These are phyloP conservation scores for Fusarium nurragi DNA, from an alignment of 2,329 filamentous ascomycete species.

Conservation along the genomic window DNA sequence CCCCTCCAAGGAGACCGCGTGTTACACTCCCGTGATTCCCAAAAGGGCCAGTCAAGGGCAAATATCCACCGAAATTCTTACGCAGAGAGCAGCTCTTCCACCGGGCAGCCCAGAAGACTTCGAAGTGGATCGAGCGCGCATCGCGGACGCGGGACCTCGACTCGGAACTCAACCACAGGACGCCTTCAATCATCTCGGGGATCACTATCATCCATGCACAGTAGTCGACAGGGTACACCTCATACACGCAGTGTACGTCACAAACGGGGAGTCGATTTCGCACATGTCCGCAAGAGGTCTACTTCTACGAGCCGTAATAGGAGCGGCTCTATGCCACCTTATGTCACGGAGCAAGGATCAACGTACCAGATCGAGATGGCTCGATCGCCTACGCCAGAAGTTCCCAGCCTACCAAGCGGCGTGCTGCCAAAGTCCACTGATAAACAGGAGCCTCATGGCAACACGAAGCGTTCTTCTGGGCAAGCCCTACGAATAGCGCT, in stretches of 20 bases:
- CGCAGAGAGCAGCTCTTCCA: conserved; percentile 37
- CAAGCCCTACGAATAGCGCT: conserved; percentile 12
- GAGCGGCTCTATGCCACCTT: conserved; percentile 29
- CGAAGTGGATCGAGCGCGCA: conserved; percentile 50
- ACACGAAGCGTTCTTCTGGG: conserved; percentile 20
- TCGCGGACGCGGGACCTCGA: conserved; percentile 45
- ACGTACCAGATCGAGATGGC: conserved; percentile 35
- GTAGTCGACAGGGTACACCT: conserved; percentile 55
- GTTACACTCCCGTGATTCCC: conserved; percentile 52
- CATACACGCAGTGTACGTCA: conserved; percentile 56
- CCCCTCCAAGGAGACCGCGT: conserved; percentile 78
- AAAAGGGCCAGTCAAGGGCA: conserved; percentile 72
- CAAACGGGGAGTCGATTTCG: conserved; percentile 66
- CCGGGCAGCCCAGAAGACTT: conserved; percentile 46
- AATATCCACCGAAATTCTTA: conserved; percentile 69
- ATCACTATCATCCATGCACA: conserved; percentile 62
- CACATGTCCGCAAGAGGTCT: conserved; percentile 56
- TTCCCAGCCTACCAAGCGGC: conserved; percentile 40
- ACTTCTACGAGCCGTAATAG: conserved; percentile 42
- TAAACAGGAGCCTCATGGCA: conserved; percentile 1
- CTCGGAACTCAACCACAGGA: conserved; percentile 44
- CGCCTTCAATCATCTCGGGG: conserved; percentile 50
- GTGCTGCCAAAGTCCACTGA: conserved; percentile 41
- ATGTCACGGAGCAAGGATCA: conserved; percentile 34
- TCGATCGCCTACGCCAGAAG: conserved; percentile 46